phyloP scores from a whole-genome alignment of 139 green algal genomes.

The Chlamydomonas asymmetrica region DNA sequence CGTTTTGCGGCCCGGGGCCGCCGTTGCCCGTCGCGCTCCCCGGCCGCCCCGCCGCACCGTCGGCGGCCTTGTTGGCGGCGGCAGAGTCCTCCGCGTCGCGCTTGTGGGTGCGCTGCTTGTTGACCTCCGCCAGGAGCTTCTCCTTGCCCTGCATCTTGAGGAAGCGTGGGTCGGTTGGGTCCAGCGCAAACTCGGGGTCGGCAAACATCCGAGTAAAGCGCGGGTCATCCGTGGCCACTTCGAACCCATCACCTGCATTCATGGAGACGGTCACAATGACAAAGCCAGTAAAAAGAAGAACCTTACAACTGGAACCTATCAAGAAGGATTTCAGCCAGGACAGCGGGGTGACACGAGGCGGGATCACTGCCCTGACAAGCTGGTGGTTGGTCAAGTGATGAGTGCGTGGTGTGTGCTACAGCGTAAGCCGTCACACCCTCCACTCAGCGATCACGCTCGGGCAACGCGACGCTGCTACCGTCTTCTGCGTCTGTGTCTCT shows the following conservation, averaged over 20 bases:
- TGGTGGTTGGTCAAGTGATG: too few relatives aligned
- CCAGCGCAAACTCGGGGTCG: conserved; percentile 77
- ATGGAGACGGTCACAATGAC: too few relatives aligned
- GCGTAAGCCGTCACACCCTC: too few relatives aligned
- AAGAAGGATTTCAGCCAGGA: too few relatives aligned
- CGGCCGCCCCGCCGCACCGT: background rate
- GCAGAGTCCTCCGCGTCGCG: background rate
- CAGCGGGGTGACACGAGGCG: too few relatives aligned
- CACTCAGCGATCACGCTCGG: too few relatives aligned
- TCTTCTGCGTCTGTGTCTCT: too few relatives aligned
- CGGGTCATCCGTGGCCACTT: conserved; percentile 69
- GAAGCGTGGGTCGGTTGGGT: conserved; percentile 91
- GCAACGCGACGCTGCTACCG: too few relatives aligned
- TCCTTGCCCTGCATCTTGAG: conserved; percentile 29
- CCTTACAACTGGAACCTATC: too few relatives aligned
- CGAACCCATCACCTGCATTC: conserved; percentile 11
- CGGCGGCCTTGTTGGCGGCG: background rate
- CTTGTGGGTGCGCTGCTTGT: conserved; percentile 12
- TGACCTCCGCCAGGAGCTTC: conserved; percentile 6
- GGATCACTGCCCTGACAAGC: too few relatives aligned
- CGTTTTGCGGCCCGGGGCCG: background rate
- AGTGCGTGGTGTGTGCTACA: too few relatives aligned
- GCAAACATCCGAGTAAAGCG: conserved; percentile 78
- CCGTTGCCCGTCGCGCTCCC: background rate
- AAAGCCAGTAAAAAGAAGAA: background rate